A percentile compares a stretch with the other conserved stretches of the same genome.
Conservation (phyloP, 2,329 filamentous ascomycete genomes). For the Cladophialophora psammophila region DNA sequence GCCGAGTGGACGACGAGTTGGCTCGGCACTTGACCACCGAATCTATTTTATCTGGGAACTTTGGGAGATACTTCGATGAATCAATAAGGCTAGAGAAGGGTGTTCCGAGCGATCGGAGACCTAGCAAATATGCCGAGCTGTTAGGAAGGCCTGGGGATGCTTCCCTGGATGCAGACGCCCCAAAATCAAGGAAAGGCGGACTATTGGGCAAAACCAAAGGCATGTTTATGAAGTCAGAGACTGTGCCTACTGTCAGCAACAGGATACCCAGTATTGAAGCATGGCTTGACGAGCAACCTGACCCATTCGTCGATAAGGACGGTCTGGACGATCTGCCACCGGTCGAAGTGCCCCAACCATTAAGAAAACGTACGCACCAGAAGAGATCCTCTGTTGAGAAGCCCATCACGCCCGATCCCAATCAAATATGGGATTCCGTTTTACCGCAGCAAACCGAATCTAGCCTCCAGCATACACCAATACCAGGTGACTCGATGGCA, state of each 20-base stretch:
- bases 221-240: constrained; percentile 53
- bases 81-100: constrained; percentile 21
- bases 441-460: constrained; percentile 23
- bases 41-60: constrained; percentile 18
- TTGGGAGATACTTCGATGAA: constrained; percentile 16
- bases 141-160: constrained; percentile 40
- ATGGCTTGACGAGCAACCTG: constrained; percentile 65
- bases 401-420: constrained; percentile 40
- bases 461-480: constrained; percentile 20
- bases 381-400: constrained; percentile 37
- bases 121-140: constrained; percentile 39
- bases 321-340: constrained; percentile 36
- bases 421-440: constrained; percentile 41
- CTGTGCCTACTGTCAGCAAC: constrained; percentile 48
- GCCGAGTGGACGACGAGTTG: constrained; percentile 23
- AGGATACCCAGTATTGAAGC: constrained; percentile 65
- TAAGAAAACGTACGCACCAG: constrained; percentile 51
- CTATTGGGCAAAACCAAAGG: constrained; percentile 55
- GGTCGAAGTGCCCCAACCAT: constrained; percentile 50
- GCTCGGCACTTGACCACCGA: constrained; percentile 20
- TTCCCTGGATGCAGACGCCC: constrained; percentile 35
- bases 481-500: neutral
- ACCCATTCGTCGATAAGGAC: constrained; percentile 60
- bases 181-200: constrained; percentile 45
- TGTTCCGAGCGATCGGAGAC: constrained; percentile 18